Evolutionary conservation across 1,284 basidiomycete genomes (phyloP).

Genomic region (Lentinula novae-zelandiae): DNA sequence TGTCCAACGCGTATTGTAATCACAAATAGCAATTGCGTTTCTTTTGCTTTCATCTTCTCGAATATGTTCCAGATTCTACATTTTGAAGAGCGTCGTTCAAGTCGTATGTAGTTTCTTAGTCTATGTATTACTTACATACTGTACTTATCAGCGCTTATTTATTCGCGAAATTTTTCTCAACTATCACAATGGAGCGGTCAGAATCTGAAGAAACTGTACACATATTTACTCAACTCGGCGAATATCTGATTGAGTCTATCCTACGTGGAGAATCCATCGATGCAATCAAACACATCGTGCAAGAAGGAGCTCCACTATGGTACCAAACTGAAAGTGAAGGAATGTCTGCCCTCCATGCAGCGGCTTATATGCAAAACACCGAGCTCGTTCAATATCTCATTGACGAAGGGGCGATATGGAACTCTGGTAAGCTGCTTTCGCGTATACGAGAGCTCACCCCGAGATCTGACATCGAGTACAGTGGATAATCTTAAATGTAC

Average conservation of each 20-base stretch:
- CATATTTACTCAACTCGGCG: conserved; percentile 47
- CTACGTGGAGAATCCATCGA: conserved; percentile 46
- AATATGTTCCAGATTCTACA: too few relatives aligned
- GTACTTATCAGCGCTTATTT: background rate
- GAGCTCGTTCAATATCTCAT: conserved; percentile 67
- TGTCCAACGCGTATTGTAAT: background rate
- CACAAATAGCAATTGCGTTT: too few relatives aligned
- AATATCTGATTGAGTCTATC: conserved; percentile 55
- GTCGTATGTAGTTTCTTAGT: too few relatives aligned
- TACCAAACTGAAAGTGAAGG: conserved; percentile 83
- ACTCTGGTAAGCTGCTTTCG: conserved; percentile 56
- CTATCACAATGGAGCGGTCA: background rate
- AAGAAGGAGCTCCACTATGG: conserved; percentile 85
- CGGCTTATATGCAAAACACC: conserved; percentile 70
- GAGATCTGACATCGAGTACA: conserved; percentile 23
- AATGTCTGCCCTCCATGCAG: conserved; percentile 85
- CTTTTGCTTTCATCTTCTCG: too few relatives aligned
- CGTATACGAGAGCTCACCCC: background rate
- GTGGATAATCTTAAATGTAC: conserved; percentile 79
- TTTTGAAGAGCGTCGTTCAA: too few relatives aligned
- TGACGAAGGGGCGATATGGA: conserved; percentile 89
- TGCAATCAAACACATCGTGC: conserved; percentile 53
- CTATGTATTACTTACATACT: too few relatives aligned
- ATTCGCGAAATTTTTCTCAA: background rate
- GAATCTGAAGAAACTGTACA: conserved; percentile 38